A percentile compares a stretch with the other conserved stretches of the same genome.
Conservation (phyloP, 1,139 yeast species). For the Lizanozyma gosingica region DNA sequence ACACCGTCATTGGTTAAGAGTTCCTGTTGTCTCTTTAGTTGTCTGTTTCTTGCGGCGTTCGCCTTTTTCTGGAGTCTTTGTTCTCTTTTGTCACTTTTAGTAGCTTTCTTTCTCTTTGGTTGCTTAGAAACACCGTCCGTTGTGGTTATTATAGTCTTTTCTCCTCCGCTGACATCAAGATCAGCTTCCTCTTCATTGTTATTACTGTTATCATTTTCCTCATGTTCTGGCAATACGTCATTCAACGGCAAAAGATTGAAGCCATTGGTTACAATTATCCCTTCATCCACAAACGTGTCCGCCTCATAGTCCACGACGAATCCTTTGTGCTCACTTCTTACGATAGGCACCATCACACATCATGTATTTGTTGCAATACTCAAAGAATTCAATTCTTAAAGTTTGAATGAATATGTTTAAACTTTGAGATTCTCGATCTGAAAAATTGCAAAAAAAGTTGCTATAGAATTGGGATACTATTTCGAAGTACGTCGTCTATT, state of each 20-base stretch:
- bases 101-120: constrained; percentile 11
- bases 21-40: constrained; percentile 13
- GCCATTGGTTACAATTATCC: background rate
- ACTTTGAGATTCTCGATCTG: too few relatives aligned
- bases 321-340: background rate
- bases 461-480: too few relatives aligned
- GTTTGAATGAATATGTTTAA: too few relatives aligned
- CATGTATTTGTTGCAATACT: too few relatives aligned
- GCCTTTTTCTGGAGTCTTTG: constrained; percentile 22
- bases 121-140: constrained; percentile 1
- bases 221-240: background rate
- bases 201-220: constrained; percentile 1
- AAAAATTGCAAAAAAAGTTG: too few relatives aligned
- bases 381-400: too few relatives aligned
- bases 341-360: background rate
- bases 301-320: background rate
- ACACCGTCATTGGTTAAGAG: constrained; percentile 2
- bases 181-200: background rate
- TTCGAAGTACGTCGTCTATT: too few relatives aligned
- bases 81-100: constrained; percentile 23
- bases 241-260: background rate
- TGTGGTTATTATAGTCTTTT: background rate
- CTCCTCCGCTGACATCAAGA: background rate
- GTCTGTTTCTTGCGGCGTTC: constrained; percentile 15
- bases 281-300: background rate